These are phyloP conservation scores for Leccinum longicurvipes DNA, from an alignment of 768 basidiomycete genomes.

Conservation along the genomic window DNA sequence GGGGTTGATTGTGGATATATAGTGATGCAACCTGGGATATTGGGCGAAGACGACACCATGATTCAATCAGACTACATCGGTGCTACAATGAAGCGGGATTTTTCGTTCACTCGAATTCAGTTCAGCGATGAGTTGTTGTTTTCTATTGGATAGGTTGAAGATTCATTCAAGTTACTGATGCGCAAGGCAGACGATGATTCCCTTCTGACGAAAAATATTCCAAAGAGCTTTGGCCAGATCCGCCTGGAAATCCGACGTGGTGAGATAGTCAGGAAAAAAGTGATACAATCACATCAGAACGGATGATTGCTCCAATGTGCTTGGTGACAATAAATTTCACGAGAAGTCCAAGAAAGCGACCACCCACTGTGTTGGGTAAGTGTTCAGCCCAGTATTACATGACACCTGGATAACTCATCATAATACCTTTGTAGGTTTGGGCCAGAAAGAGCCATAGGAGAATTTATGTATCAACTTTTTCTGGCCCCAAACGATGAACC, in stretches of 20 bases:
- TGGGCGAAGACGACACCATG: background rate
- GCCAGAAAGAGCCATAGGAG: background rate
- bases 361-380: background rate
- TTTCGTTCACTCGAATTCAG: background rate
- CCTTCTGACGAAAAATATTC: slow-evolving; percentile 3
- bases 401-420: background rate
- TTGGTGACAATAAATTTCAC: background rate
- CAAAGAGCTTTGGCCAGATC: slow-evolving; percentile 17
- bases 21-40: background rate
- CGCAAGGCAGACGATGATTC: slow-evolving; percentile 18
- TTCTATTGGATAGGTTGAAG: background rate
- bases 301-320: background rate
- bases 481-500: background rate
- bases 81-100: background rate
- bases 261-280: too few relatives aligned
- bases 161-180: background rate
- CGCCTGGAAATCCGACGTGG: slow-evolving; percentile 4
- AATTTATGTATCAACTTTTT: background rate
- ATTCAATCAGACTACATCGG: background rate
- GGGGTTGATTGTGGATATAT: background rate
- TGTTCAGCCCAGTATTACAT: background rate
- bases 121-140: background rate
- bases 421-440: background rate
- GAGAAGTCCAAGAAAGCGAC: background rate
- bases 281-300: background rate